Conservation (phyloP, 495 filamentous ascomycete species). For the Chaetomium cochliodes region DNA sequence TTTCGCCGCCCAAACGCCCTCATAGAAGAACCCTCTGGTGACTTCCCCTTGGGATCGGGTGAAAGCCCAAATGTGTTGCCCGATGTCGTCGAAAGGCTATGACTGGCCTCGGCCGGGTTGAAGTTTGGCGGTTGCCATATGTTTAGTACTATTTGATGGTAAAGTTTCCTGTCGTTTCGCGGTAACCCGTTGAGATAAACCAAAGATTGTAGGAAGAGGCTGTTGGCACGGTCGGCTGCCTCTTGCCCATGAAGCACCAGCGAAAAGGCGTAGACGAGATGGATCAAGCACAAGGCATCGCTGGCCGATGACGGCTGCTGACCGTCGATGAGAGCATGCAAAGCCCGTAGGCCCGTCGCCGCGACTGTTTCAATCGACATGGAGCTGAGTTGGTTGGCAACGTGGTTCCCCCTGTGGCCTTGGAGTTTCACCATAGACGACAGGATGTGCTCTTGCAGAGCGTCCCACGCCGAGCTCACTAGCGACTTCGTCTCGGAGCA, state of each 20-base stretch:
- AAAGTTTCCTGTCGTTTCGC: constrained; percentile 30
- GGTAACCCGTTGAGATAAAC: constrained; percentile 37
- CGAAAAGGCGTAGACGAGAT: constrained; percentile 49
- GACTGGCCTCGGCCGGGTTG: constrained; percentile 20
- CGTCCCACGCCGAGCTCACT: constrained; percentile 43
- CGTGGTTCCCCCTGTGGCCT: constrained; percentile 37
- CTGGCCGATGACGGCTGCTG: constrained; percentile 34
- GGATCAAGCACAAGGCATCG: constrained; percentile 45
- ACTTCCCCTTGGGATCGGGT: constrained; percentile 44
- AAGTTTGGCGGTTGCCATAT: constrained; percentile 44
- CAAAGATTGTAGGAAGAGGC: constrained; percentile 44
- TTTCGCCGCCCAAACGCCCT: constrained; percentile 8
- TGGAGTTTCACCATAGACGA: constrained; percentile 41
- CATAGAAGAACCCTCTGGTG: constrained; percentile 26
- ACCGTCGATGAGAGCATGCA: constrained; percentile 38
- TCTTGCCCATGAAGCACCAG: constrained; percentile 41
- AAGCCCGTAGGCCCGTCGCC: constrained; percentile 37
- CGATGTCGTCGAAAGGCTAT: constrained; percentile 7
- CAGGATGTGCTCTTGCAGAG: constrained; percentile 43
- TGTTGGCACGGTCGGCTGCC: constrained; percentile 26
- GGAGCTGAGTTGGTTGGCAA: constrained; percentile 38
- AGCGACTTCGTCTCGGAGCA: constrained; percentile 43
- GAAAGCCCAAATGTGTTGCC: constrained; percentile 18
- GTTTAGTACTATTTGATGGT: constrained; percentile 35
- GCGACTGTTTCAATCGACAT: constrained; percentile 42